Base-by-base conservation (phyloP, 345 rosid species). In the Microcos paniculata region DNA sequence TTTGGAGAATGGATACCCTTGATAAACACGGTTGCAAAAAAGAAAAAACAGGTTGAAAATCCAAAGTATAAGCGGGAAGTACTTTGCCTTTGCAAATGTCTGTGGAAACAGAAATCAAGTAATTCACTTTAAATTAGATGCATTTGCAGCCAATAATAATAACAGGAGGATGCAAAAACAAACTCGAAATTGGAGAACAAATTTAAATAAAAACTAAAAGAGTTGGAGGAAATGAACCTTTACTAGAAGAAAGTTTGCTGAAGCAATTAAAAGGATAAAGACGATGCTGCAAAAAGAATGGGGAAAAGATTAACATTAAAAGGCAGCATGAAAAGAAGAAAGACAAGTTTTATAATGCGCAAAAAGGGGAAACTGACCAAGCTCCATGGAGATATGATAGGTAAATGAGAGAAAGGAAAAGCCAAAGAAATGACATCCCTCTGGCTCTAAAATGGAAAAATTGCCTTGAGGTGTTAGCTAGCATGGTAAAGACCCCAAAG, bases 351-450 rank as follows among this genome's bases (percentile, higher is more conserved):
- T 6, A 13, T 59, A 6, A 43, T 19, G 58, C 48, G 4, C 1
- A 52, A 6, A 76, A 24, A 51, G 38, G 55, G 43, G 38, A 48
- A 38, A 57, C 83, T 74, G 77, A 95, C 99, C 96, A 95, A 74
- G 93, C 96, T 77, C 99, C 97, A 76, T 95, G 97, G 56, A 95
- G 88, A 83, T 89, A 95, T 5, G 65, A 56, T 40, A 95, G 84
- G 85, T 93, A 95, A 43, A 85, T 46, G 72, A 83, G 77, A 72
- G 97, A 95, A 80, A 95, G 57, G 19, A 80, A 81, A 80, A 93
- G 90, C 99, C 98, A 93, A 46, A 87, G 31, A 64, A 84, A 65
- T 0, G 93, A 84, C 98, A 93, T 93, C 73, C 98, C 94, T 71
- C 55, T 81, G 0, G 88, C 96, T 77, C 77, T 86, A 10, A 91